Percentiles rank a stretch among this genome's conserved stretches.
These are phyloP conservation scores for Chaetomiaceae sp. DNA, from an alignment of 2,329 filamentous ascomycete genomes.

Conservation along the genomic window DNA sequence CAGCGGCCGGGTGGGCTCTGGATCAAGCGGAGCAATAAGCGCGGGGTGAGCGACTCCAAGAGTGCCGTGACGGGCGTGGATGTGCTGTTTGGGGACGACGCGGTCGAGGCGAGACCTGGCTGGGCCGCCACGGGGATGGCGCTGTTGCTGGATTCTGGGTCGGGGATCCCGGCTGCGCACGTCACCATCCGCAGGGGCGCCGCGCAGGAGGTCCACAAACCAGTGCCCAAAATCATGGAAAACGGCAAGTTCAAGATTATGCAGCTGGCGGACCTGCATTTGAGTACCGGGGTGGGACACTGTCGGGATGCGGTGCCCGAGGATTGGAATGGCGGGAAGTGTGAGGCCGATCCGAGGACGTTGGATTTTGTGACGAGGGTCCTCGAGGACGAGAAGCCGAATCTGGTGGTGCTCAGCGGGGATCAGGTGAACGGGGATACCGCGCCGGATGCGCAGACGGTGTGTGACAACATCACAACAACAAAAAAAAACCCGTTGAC, in stretches of 20 bases:
- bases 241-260: constrained; percentile 97
- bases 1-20: constrained; percentile 71
- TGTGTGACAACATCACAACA: constrained; percentile 37
- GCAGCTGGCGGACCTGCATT: constrained; percentile 89
- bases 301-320: constrained; percentile 85
- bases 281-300: constrained; percentile 80
- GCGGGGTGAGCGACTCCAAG: constrained; percentile 69
- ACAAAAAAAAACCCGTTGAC: background rate
- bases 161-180: constrained; percentile 63
- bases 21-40: constrained; percentile 70
- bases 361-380: constrained; percentile 81
- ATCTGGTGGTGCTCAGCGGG: constrained; percentile 85
- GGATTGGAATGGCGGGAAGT: constrained; percentile 66
- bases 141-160: constrained; percentile 62
- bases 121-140: constrained; percentile 77
- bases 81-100: constrained; percentile 84
- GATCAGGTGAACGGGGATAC: constrained; percentile 96
- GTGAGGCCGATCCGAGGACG: constrained; percentile 87
- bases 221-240: constrained; percentile 71
- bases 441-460: constrained; percentile 82
- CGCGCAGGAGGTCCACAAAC: constrained; percentile 60
- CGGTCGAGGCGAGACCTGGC: constrained; percentile 79
- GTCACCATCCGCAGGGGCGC: constrained; percentile 74
- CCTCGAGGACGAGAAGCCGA: constrained; percentile 88
- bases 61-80: constrained; percentile 76